Conservation (phyloP, 2,329 filamentous ascomycete species). For the Orbilia oligospora region DNA sequence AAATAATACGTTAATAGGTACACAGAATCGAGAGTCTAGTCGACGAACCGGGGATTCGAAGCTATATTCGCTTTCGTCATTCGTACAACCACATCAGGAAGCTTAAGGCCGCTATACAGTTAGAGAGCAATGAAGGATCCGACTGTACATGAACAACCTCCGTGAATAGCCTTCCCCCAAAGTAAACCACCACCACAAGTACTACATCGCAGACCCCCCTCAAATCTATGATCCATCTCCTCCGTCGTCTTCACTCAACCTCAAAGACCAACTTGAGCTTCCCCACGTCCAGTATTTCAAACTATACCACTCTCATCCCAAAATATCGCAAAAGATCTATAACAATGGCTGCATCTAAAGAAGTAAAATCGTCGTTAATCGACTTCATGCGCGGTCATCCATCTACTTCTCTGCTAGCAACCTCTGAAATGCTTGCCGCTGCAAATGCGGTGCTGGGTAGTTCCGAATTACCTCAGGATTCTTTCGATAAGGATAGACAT, state of each 20-base stretch:
- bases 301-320: not conserved
- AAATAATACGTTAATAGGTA: not conserved
- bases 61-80: conserved; percentile 8
- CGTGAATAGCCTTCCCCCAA: not conserved
- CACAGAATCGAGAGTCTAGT: not conserved
- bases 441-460: conserved; percentile 47
- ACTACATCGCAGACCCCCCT: too few species aligned
- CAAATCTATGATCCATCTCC: not conserved
- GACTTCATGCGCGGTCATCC: conserved; percentile 59
- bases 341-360: conserved; percentile 26
- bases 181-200: too few species aligned
- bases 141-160: conserved; percentile 2
- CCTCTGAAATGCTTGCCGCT: conserved; percentile 53
- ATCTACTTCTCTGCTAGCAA: conserved; percentile 50
- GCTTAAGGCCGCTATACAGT: too few species aligned
- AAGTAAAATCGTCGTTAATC: conserved; percentile 41
- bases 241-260: not conserved
- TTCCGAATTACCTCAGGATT: conserved; percentile 36
- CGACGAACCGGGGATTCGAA: not conserved
- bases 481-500: conserved; percentile 49
- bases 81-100: conserved; percentile 23
- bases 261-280: not conserved
- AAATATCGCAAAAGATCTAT: not conserved
- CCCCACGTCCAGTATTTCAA: not conserved
- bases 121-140: not conserved